Conservation (phyloP, 2,329 filamentous ascomycete species). For the Colletotrichum sp. region DNA sequence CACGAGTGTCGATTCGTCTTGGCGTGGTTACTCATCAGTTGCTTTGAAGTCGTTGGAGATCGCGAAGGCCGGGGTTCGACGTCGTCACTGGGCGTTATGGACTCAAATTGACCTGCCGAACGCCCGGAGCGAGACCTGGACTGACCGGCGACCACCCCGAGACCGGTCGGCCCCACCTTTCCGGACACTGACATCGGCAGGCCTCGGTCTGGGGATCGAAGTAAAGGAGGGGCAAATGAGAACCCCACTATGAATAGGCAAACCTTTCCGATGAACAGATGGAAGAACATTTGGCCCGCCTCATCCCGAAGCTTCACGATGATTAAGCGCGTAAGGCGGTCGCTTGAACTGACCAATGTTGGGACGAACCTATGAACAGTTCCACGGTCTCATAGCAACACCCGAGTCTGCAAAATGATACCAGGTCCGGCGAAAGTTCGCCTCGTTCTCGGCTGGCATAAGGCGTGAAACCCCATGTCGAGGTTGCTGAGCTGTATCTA, state of each 20-base stretch:
- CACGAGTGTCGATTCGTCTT: not conserved
- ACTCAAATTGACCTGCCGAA: not conserved
- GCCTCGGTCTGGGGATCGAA: not conserved
- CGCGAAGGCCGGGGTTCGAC: not conserved
- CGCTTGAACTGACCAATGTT: not conserved
- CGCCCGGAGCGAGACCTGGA: not conserved
- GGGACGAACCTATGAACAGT: not conserved
- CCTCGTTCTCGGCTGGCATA: not conserved
- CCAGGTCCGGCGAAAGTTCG: not conserved
- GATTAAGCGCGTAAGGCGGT: not conserved
- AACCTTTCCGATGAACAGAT: not conserved
- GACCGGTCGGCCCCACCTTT: not conserved
- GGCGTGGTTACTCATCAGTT: not conserved
- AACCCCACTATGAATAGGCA: not conserved
- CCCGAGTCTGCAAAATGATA: not conserved
- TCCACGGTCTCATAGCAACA: not conserved
- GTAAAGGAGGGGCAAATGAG: not conserved
- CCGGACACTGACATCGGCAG: not conserved
- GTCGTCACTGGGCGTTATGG: not conserved
- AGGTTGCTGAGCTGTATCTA: not conserved
- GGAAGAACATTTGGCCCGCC: not conserved
- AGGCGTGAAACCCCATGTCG: not conserved
- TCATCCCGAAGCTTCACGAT: not conserved
- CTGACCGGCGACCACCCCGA: not conserved
- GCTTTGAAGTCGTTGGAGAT: not conserved